Evolutionary conservation across 768 basidiomycete genomes (phyloP), one percentile per base, ranked within the genome.

Genomic region (Kwoniella bestiolae): DNA sequence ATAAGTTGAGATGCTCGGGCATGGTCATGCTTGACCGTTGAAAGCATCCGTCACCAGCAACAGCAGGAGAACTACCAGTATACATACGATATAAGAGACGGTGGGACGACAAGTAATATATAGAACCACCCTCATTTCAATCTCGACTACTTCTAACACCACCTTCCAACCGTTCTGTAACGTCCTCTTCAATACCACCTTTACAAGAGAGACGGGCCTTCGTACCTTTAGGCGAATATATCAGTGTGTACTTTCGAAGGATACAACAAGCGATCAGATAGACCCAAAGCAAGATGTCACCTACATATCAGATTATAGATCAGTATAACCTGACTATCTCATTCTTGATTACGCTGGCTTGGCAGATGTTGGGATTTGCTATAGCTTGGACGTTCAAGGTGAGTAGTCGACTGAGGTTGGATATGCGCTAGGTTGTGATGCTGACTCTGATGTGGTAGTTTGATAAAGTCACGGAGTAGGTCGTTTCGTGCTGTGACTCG

Each of bases 401-500:
- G 55, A 31, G 72, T 60, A 18, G 7, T 1, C 5, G 18, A 16
- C 11, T 41, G 38, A 41, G 38, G 5, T 3, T 41, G 38, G 38
- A 41, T 11, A 18, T 11, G 18, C 5, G 38, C 8, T 41, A 14
- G 12, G 38, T 14, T 41, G 12, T 41, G 12, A 18, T 41, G 38
- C 38, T 41, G 38, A 41, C 18, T 18, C 1, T 14, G 12, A 16
- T 41, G 38, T 41, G 12, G 38, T 18, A 88, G 82, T 88, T 89
- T 70, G 88, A 90, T 80, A 89, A 90, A 76, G 87, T 89, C 49
- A 89, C 88, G 12, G 89, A 89, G 79, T 86, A 23, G 56, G 72
- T 72, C 85, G 38, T 41, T 6, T 52, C 35, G 18, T 23, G 8
- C 21, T 25, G 3, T 29, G 23, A 26, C 81, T 68, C 60, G 56